Evolutionary conservation across 2,329 filamentous ascomycete genomes (phyloP), one percentile per base, ranked within the genome.

Genomic region (Escovopsis sp.): DNA sequence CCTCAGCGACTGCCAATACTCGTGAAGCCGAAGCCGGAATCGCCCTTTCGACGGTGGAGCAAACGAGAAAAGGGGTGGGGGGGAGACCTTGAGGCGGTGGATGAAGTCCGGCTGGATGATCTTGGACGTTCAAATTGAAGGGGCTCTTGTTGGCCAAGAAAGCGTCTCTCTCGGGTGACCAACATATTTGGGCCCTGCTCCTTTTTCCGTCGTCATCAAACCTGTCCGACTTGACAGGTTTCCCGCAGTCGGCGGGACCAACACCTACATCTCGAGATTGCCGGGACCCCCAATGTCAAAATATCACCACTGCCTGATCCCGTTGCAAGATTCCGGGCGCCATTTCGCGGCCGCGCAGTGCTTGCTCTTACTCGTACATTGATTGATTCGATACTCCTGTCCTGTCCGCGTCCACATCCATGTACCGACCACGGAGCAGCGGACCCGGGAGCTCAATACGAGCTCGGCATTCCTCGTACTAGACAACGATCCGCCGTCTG

Each of bases 151-250:
- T 44, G 35, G 31, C 12, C 9, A 44, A n/a, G 10, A 20, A 20
- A 20, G 20, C 20, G 5, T 20, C 20, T n/a, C 20, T 20, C 43
- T 20, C 41, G 34, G 43, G 43, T 31, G 41, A 39, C 43, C 40
- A 32, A 37, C 43, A 45, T 45, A 39, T 14, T 12, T 29, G 15
- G 15, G 11, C 42, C 24, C 31, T 25, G 42, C 35, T n/a, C 27
- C 35, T 32, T 27, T 33, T 40, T 14, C 35, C 41, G 35, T 20
- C 41, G 32, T 45, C 37, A 40, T 31, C 35, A 45, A 40, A 37
- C 36, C 38, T 45, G 43, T 45, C 40, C 39, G 31, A 43, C 43
- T 37, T 45, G 43, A 43, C 43, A 45, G 41, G 41, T 45, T 33
- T 41, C 43, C 43, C 43, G 41, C 43, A 45, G 43, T 37, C 30